Evolutionary conservation across 371 early-diverging fungal species (phyloP).

Genomic region (Batrachochytrium dendrobatidis): DNA sequence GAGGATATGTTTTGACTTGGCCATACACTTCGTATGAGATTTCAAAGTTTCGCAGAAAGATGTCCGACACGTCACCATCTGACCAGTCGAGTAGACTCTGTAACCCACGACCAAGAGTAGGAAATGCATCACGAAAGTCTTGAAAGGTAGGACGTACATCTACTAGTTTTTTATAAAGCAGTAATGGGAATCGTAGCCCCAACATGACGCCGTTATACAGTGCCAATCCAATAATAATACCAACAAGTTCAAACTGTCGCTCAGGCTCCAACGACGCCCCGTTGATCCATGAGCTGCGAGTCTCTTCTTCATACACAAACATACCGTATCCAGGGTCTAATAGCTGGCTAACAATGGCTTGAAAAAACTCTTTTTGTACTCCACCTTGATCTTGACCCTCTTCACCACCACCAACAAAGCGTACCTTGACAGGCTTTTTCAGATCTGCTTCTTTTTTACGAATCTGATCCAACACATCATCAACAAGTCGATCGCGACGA

Average conservation of each 20-base stretch:
- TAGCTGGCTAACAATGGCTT: slow-evolving; percentile 49
- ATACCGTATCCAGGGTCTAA: slow-evolving; percentile 50
- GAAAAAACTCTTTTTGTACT: slow-evolving; percentile 70
- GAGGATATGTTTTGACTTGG: slow-evolving; percentile 37
- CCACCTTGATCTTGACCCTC: slow-evolving; percentile 88
- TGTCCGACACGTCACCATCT: slow-evolving; percentile 77
- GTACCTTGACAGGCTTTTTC: slow-evolving; percentile 58
- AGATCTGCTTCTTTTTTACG: slow-evolving; percentile 39
- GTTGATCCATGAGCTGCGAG: slow-evolving; percentile 43
- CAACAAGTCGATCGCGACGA: slow-evolving; percentile 57
- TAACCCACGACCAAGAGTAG: slow-evolving; percentile 71
- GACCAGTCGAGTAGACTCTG: slow-evolving; percentile 75
- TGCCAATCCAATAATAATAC: slow-evolving; percentile 69
- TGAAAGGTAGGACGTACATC: slow-evolving; percentile 42
- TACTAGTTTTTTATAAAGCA: slow-evolving; percentile 56
- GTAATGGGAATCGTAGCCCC: slow-evolving; percentile 46
- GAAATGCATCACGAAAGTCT: slow-evolving; percentile 54
- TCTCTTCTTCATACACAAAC: slow-evolving; percentile 51
- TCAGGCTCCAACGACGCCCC: slow-evolving; percentile 38
- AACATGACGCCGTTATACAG: slow-evolving; percentile 69
- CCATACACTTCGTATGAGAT: slow-evolving; percentile 41
- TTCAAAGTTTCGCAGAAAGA: slow-evolving; percentile 76
- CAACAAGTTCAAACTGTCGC: slow-evolving; percentile 49
- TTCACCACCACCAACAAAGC: slow-evolving; percentile 70
- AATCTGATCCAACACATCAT: slow-evolving; percentile 60